Conservation (phyloP, 805 yeast genomes). For the Candida sakaeoensis region DNA sequence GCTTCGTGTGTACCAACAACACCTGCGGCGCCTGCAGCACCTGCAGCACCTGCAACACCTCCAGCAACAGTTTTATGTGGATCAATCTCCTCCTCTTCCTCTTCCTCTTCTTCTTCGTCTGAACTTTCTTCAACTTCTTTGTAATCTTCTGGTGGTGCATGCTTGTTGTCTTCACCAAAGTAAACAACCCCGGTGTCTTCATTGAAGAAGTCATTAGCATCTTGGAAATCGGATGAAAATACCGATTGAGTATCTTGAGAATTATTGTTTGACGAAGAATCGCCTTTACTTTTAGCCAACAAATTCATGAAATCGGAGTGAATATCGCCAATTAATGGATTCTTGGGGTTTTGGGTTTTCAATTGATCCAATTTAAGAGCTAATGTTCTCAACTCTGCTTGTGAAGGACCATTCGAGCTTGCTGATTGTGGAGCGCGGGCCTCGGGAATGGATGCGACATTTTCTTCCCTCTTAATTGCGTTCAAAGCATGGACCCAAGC, state of each 20-base stretch:
- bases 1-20: neutral
- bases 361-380: slow-evolving; percentile 21
- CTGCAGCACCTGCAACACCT: slow-evolving; percentile 3
- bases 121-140: slow-evolving; percentile 16
- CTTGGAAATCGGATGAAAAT: slow-evolving; percentile 40
- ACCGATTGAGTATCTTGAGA: slow-evolving; percentile 25
- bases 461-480: slow-evolving; percentile 33
- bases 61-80: neutral
- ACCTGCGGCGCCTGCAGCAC: slow-evolving; percentile 1
- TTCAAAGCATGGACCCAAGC: slow-evolving; percentile 83
- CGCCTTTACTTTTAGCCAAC: slow-evolving; percentile 14
- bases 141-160: slow-evolving; percentile 16
- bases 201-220: slow-evolving; percentile 65
- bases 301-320: slow-evolving; percentile 19
- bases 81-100: neutral
- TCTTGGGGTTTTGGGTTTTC: slow-evolving; percentile 11
- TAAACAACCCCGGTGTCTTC: slow-evolving; percentile 53
- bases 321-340: slow-evolving; percentile 11
- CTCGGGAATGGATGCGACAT: neutral
- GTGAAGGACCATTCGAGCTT: slow-evolving; percentile 1
- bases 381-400: slow-evolving; percentile 16
- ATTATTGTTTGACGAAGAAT: slow-evolving; percentile 6
- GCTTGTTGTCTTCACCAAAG: slow-evolving; percentile 16
- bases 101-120: slow-evolving; percentile 14
- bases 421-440: neutral